A percentile compares a stretch with the other conserved stretches of the same genome.
Evolutionary conservation across 2,329 filamentous ascomycete species (phyloP).

Genomic region (Colletotrichum echinochloae): DNA sequence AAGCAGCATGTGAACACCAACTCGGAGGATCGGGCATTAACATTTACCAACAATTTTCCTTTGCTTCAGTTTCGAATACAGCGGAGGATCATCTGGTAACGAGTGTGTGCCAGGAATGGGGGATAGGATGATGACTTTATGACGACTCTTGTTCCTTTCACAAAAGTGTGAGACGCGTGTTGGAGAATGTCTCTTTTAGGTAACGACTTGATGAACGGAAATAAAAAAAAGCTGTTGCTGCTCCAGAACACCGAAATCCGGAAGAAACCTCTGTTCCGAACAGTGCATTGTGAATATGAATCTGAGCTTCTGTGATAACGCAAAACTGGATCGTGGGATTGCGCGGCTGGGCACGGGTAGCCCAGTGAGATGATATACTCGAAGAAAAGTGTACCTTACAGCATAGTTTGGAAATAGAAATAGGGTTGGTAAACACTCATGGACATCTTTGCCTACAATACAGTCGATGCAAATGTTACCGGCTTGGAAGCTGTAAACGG

Average conservation of each 20-base stretch:
- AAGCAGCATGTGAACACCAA: constrained; percentile 9
- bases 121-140: constrained; percentile 48
- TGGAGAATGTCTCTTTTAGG: constrained; percentile 54
- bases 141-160: constrained; percentile 47
- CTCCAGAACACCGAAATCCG: constrained; percentile 13
- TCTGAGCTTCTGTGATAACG: not conserved
- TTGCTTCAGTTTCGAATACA: constrained; percentile 37
- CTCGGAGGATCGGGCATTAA: constrained; percentile 22
- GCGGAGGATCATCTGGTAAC: constrained; percentile 20
- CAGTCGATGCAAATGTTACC: not conserved
- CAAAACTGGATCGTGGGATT: not conserved
- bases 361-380: not conserved
- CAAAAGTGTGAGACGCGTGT: constrained; percentile 55
- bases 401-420: not conserved
- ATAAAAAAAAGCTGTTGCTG: constrained; percentile 54
- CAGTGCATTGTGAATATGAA: not conserved
- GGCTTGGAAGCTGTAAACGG: not conserved
- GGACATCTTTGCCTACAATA: not conserved
- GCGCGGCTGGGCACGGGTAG: not conserved
- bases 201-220: constrained; percentile 55
- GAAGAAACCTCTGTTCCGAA: too few relatives aligned
- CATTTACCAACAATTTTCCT: constrained; percentile 38
- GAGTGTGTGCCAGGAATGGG: constrained; percentile 41
- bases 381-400: not conserved
- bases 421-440: not conserved